Evolutionary conservation across 352 stramenopile genomes (phyloP), one percentile per base, ranked within the genome.

Genomic region (Globisporangium rhizosaccharum): DNA sequence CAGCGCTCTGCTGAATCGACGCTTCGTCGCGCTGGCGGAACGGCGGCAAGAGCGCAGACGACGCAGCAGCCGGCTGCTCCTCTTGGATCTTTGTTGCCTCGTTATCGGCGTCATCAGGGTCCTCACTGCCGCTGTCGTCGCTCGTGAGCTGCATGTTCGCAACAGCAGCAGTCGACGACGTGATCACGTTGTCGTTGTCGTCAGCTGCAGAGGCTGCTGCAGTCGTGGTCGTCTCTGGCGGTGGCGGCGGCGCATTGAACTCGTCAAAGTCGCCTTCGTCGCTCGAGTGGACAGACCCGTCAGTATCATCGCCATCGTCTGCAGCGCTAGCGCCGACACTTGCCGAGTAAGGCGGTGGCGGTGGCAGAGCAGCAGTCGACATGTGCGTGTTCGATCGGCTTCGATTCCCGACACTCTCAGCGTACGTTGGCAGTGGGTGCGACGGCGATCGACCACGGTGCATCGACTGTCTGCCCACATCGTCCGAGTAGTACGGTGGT

Each of bases 261-360:
- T 59, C 28, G 20, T 56, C 45, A 42, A 57, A 51, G 26, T 71
- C 70, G 18, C 63, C 67, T 54, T 76, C 70, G 45, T 76, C 62
- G 46, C 67, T 66, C 0, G 72, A 79, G 6, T 70, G 65, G 58
- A 81, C 68, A 1, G 72, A 81, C 8, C 57, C 65, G 41, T 81
- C 33, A 9, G 33, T 12, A 8, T 39, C 70, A 0, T 68, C 76
- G 23, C 76, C 66, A 53, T 77, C 72, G 28, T 72, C 72, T 9
- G 72, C 65, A 53, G 61, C 54, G n/a, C 62, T 50, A 48, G 54
- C 56, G 25, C 57, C 48, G n/a, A 28, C 26, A n/a, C 54, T 37
- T 0, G 18, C 15, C 12, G 55, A 42, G 56, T 53, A 49, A 5
- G 20, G 12, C 36, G 10, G 33, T 14, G 20, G n/a, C 25, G 57